A percentile compares a stretch with the other conserved stretches of the same genome.
phyloP scores from a whole-genome alignment of 2,329 filamentous ascomycete genomes.

The Venturia asperata region DNA sequence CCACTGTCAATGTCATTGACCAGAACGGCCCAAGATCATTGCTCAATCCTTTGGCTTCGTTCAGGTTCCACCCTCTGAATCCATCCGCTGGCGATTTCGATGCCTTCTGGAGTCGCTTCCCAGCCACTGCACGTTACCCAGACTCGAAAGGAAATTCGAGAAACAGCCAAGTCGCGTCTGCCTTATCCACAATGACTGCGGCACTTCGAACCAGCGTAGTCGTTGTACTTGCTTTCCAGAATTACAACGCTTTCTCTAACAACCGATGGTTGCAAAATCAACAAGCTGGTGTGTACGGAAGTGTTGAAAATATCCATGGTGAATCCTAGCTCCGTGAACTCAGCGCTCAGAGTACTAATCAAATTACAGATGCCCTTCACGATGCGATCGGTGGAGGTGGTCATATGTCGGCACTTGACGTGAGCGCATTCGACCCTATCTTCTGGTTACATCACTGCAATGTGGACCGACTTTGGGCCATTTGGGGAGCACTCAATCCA shows the following conservation, averaged over 20 bases:
- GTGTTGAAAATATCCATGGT: constrained; percentile 16
- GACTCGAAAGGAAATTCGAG: constrained; percentile 2
- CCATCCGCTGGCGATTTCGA: constrained; percentile 19
- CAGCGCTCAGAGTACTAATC: background rate
- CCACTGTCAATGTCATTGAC: constrained; percentile 6
- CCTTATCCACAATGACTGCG: background rate
- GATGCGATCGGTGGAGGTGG: constrained; percentile 13
- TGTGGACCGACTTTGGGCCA: constrained; percentile 22
- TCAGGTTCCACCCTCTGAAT: constrained; percentile 16
- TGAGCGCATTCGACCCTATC: constrained; percentile 19
- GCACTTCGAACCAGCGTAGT: constrained; percentile 6
- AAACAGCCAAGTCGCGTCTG: background rate
- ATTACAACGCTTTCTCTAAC: constrained; percentile 11
- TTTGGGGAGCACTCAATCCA: constrained; percentile 29
- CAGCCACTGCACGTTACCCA: background rate
- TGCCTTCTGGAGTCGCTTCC: constrained; percentile 18
- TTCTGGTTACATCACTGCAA: constrained; percentile 20
- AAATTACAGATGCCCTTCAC: constrained; percentile 8
- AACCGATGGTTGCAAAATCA: background rate
- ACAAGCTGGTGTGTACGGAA: constrained; percentile 40
- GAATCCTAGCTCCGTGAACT: background rate
- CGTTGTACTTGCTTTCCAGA: background rate
- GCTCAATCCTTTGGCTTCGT: constrained; percentile 13
- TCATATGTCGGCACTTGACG: constrained; percentile 9
- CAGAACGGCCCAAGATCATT: background rate